phyloP scores from a whole-genome alignment of 306 rosid genomes.

The Alnus glutinosa region DNA sequence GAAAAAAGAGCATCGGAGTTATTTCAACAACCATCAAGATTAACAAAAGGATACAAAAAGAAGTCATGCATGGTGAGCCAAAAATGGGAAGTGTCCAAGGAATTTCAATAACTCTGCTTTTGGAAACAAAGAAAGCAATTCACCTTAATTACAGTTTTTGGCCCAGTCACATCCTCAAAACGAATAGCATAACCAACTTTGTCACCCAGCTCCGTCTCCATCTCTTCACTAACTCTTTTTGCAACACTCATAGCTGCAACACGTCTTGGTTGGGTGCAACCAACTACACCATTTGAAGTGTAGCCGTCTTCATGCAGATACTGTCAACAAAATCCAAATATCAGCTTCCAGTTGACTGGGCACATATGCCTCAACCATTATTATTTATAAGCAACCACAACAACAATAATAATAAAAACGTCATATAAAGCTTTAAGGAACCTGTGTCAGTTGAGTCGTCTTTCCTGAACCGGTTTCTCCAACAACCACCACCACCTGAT shows the following conservation, averaged over 20 bases:
- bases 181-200: slow-evolving; percentile 98
- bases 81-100: neutral
- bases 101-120: slow-evolving; percentile 7
- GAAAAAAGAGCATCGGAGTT: neutral
- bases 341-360: slow-evolving; percentile 23
- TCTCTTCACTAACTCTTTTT: slow-evolving; percentile 98
- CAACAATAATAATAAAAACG: neutral
- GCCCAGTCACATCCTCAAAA: slow-evolving; percentile 97
- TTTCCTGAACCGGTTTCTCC: slow-evolving; percentile 99
- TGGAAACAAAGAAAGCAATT: slow-evolving; percentile 7
- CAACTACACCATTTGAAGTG: slow-evolving; percentile 71
- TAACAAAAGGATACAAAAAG: neutral
- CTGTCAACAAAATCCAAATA: slow-evolving; percentile 52
- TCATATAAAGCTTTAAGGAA: slow-evolving; percentile 25
- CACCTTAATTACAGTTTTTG: slow-evolving; percentile 85
- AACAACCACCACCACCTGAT: slow-evolving; percentile 89
- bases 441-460: slow-evolving; percentile 98
- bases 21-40: slow-evolving; percentile 8
- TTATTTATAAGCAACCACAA: neutral
- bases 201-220: slow-evolving; percentile 93
- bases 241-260: slow-evolving; percentile 99
- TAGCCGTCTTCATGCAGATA: slow-evolving; percentile 94
- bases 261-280: slow-evolving; percentile 99
- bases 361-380: slow-evolving; percentile 9
- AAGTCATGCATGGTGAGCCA: neutral